Conservation (phyloP, 2,329 filamentous ascomycete species). For the Aspergillus fumigatus region DNA sequence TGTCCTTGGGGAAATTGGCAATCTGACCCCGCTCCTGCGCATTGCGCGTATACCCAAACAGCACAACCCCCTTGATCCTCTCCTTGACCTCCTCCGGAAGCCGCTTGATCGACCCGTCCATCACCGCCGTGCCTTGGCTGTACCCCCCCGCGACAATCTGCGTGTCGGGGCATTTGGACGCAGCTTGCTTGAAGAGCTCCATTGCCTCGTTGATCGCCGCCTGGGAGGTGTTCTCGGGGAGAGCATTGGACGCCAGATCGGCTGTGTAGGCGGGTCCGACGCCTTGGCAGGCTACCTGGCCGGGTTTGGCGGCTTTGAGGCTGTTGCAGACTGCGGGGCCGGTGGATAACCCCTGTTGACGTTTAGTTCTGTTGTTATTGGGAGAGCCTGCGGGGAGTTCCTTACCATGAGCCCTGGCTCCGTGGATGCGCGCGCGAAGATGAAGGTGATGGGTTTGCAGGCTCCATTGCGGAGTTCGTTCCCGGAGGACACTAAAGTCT, state of each 20-base stretch:
- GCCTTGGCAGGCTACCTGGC: conserved; percentile 11
- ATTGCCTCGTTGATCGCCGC: conserved; percentile 8
- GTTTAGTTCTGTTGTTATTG: neutral
- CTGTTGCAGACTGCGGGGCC: conserved; percentile 4
- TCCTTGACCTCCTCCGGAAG: conserved; percentile 20
- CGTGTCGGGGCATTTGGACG: conserved; percentile 10
- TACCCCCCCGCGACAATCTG: conserved; percentile 11
- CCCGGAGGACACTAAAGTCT: neutral
- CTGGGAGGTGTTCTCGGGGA: conserved; percentile 5
- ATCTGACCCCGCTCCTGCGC: conserved; percentile 14
- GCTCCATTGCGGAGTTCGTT: conserved; percentile 38
- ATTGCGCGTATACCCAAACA: conserved; percentile 34
- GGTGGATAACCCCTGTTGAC: conserved; percentile 2
- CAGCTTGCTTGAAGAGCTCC: conserved; percentile 6
- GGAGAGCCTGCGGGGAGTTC: neutral
- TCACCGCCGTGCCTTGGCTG: conserved; percentile 43
- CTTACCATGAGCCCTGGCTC: conserved; percentile 47
- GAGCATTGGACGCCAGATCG: conserved; percentile 8
- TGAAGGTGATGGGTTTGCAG: conserved; percentile 43
- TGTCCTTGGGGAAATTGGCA: conserved; percentile 15
- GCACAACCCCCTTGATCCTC: conserved; percentile 37
- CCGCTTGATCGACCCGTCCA: conserved; percentile 36
- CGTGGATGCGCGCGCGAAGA: conserved; percentile 48
- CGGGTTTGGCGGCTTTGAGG: neutral
- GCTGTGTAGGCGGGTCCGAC: conserved; percentile 9